Percentiles rank a stretch among this genome's conserved stretches.
phyloP scores from a whole-genome alignment of 108 stramenopile species.

The Cyclotella sp. region DNA sequence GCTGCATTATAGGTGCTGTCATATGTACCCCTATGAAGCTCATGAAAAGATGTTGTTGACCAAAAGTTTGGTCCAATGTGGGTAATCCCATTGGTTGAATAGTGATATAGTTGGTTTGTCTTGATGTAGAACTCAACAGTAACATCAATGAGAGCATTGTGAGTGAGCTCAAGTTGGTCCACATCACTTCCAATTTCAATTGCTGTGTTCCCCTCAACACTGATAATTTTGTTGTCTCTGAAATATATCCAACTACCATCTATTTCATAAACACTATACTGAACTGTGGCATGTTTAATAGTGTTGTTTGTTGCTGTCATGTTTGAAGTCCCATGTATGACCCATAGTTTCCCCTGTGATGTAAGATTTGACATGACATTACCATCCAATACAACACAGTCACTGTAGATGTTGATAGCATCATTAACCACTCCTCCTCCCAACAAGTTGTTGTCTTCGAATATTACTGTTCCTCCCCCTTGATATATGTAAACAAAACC shows the following conservation, averaged over 20 bases:
- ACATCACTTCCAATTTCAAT: slow-evolving; percentile 2
- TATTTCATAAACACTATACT: not conserved
- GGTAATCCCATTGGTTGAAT: not conserved
- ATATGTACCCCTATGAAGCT: not conserved
- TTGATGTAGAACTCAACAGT: slow-evolving; percentile 7
- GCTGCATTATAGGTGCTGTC: slow-evolving; percentile 18
- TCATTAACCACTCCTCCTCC: not conserved
- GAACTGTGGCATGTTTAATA: not conserved
- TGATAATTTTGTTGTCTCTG: not conserved
- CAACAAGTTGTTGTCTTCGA: not conserved
- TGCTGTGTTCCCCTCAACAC: not conserved
- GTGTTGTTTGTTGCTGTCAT: not conserved
- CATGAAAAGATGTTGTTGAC: slow-evolving; percentile 12
- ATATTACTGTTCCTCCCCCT: not conserved
- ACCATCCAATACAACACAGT: not conserved
- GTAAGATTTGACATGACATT: slow-evolving; percentile 5
- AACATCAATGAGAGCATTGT: slow-evolving; percentile 12
- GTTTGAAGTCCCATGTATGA: not conserved
- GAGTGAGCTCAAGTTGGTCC: slow-evolving; percentile 9
- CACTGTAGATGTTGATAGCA: not conserved
- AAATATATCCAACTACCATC: not conserved
- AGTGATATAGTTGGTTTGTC: not conserved
- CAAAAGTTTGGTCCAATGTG: slow-evolving; percentile 23
- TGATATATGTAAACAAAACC: not conserved
- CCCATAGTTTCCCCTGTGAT: not conserved